Evolutionary conservation across 1,139 yeast species (phyloP).

Genomic region (Hansenula sp.): DNA sequence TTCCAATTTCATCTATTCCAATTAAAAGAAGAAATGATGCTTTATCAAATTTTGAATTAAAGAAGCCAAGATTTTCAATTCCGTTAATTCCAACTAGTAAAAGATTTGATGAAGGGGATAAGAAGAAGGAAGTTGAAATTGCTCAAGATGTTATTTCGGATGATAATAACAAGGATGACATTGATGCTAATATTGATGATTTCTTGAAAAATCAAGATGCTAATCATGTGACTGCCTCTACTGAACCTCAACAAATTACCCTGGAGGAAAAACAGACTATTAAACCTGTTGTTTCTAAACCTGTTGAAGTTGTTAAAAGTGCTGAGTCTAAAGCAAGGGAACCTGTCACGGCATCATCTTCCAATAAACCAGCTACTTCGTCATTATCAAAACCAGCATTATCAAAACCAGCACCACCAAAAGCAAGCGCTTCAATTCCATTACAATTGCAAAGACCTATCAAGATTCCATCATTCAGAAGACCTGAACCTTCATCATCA

Average conservation of each 20-base stretch:
- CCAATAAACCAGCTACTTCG: neutral
- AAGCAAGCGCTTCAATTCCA: neutral
- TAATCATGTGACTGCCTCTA: neutral
- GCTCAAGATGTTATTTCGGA: neutral
- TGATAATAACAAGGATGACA: neutral
- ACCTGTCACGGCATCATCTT: neutral
- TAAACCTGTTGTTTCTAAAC: neutral
- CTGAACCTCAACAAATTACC: neutral
- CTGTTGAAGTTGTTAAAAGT: neutral
- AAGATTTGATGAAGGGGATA: conserved; percentile 5
- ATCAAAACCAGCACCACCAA: neutral
- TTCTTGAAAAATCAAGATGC: neutral
- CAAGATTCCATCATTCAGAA: conserved; percentile 1
- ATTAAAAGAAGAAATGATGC: conserved; percentile 20
- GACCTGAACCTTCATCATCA: neutral
- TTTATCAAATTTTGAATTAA: conserved; percentile 17
- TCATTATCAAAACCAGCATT: neutral
- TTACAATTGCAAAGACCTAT: conserved; percentile 1
- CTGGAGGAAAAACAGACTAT: neutral
- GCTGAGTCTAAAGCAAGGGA: neutral
- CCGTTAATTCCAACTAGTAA: conserved; percentile 20
- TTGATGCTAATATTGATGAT: neutral
- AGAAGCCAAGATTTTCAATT: conserved; percentile 18
- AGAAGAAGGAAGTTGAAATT: neutral
- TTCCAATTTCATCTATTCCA: conserved; percentile 2